Base-by-base conservation (phyloP, 768 basidiomycete genomes). In the Leccinum variicolor region DNA sequence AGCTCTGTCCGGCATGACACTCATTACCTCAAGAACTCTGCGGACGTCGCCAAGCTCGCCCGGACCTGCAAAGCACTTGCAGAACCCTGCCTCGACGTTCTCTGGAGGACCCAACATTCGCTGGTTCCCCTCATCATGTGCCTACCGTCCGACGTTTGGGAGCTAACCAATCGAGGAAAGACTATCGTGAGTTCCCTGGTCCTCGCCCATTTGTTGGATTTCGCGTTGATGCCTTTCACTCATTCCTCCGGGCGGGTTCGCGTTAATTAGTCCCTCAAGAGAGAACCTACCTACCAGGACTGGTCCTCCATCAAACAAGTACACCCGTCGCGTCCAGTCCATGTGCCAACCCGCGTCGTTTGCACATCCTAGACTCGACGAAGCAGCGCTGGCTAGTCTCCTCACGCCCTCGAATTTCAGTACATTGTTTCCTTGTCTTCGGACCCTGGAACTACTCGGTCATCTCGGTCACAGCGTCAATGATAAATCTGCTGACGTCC, bases 91-190 rank as follows among this genome's bases (percentile, higher is more conserved):
- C 61, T 72, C 25, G 72, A 72, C 46, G 56, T 69, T 26, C 70
- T 72, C 34, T 72, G 70, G 70, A 52, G 21, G 48, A 69, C 63
- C 1, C 70, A 72, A 47, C 64, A 67, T 52, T 68, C 70, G 6
- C 59, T 72, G 7, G 59, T 60, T 21, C 70, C 71, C 0, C 63
- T 72, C 13, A 48, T 68, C 52, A 68, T 73, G 71, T 71, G 67
- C 21, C 49, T 72, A 4, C 64, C 71, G 10, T 9, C 53, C 17
- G 59, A 66, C 50, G 21, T 64, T 2, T 72, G 72, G 70, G 57
- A 66, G 34, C 14, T 66, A 15, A 60, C 55, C 7, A 60, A 56
- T 36, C 52, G 58, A 28, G 50, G 56, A 15, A 68, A 63, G 55
- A 49, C 34, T 6, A 59, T 72, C 36, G 72, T 73, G 50, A 58